Percentiles rank a stretch among this genome's conserved stretches.
Conservation (phyloP, 2,329 filamentous ascomycete genomes). For the Westerdykella ornata region DNA sequence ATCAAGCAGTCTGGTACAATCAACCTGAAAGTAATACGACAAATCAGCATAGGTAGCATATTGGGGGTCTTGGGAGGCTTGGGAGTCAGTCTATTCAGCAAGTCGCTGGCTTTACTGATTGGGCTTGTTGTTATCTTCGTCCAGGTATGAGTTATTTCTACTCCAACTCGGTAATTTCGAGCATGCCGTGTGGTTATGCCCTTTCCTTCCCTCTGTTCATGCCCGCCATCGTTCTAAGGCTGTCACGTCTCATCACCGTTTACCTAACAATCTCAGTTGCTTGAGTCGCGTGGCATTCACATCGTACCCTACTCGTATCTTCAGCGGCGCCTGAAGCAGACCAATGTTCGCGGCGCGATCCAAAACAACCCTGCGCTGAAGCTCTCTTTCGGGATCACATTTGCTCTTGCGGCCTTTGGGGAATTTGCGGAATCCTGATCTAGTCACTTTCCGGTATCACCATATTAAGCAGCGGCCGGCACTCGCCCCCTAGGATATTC, state of each 20-base stretch:
- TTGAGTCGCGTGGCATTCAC: slow-evolving; percentile 48
- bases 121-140: slow-evolving; percentile 58
- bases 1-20: slow-evolving; percentile 33
- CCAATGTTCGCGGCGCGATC: slow-evolving; percentile 48
- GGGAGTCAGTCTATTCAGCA: slow-evolving; percentile 63
- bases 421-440: slow-evolving; percentile 39
- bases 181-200: too few species aligned
- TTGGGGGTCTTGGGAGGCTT: slow-evolving; percentile 48
- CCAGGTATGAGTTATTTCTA: slow-evolving; percentile 48
- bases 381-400: slow-evolving; percentile 64
- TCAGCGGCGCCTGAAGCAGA: slow-evolving; percentile 46
- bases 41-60: slow-evolving; percentile 45
- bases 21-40: slow-evolving; percentile 39
- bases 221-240: neutral
- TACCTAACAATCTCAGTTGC: slow-evolving; percentile 35
- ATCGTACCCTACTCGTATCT: slow-evolving; percentile 45
- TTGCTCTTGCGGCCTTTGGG: slow-evolving; percentile 62
- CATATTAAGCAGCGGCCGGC: too few species aligned
- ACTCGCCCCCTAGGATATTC: neutral
- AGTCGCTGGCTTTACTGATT: slow-evolving; percentile 60
- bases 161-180: neutral
- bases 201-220: neutral
- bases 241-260: too few species aligned
- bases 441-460: neutral
- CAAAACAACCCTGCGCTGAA: slow-evolving; percentile 59